phyloP scores from a whole-genome alignment of 1,284 basidiomycete species.

The Pulchroboletus neoregius region DNA sequence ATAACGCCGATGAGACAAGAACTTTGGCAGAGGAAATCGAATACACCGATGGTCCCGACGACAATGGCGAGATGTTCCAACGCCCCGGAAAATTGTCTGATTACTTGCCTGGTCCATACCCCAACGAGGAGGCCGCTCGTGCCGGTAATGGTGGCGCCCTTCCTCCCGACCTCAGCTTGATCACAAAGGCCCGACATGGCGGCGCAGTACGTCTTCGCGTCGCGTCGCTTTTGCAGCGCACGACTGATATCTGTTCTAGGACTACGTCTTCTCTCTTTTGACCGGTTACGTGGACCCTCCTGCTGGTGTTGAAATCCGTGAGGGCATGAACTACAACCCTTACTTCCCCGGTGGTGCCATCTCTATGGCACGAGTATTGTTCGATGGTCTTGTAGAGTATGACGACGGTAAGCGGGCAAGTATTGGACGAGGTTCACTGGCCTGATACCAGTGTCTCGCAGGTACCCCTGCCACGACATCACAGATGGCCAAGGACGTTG shows the following conservation, averaged over 20 bases:
- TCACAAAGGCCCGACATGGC: conserved; percentile 98
- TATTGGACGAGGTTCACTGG: not conserved
- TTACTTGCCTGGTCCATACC: conserved; percentile 94
- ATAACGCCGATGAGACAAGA: conserved; percentile 90
- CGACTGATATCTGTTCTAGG: conserved; percentile 54
- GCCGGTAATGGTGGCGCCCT: conserved; percentile 93
- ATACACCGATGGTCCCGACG: conserved; percentile 95
- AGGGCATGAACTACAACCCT: conserved; percentile 97
- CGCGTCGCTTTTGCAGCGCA: not conserved
- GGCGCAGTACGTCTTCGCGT: conserved; percentile 59
- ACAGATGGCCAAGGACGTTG: conserved; percentile 99
- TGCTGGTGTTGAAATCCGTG: conserved; percentile 93
- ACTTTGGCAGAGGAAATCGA: conserved; percentile 95
- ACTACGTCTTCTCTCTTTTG: conserved; percentile 95
- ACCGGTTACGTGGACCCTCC: conserved; percentile 98
- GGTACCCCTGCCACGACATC: conserved; percentile 95
- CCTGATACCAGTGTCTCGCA: conserved; percentile 30
- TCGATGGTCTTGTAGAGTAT: conserved; percentile 93
- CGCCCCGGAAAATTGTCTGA: conserved; percentile 96
- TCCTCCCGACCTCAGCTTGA: conserved; percentile 96
- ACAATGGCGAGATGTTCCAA: conserved; percentile 97
- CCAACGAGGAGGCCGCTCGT: conserved; percentile 97
- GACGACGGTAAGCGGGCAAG: conserved; percentile 64
- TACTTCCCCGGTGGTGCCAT: conserved; percentile 98
- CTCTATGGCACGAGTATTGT: conserved; percentile 96